Conservation (phyloP, 2,329 filamentous ascomycete species). For the Onygena corvina region DNA sequence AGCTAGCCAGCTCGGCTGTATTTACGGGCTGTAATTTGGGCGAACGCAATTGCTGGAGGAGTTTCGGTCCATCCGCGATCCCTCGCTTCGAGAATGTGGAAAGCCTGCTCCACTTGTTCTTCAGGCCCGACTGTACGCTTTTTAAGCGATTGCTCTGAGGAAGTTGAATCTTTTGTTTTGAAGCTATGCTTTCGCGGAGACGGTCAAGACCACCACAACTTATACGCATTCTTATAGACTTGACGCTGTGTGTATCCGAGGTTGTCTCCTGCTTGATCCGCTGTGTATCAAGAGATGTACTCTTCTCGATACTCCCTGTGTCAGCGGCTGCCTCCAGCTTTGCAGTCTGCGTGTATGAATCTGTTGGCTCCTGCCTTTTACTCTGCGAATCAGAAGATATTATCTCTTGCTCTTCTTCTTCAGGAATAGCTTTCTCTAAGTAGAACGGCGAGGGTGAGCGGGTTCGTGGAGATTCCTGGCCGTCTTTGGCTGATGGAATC, state of each 20-base stretch:
- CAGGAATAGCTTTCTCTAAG: not conserved
- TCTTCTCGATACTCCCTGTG: no score
- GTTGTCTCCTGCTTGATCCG: not conserved
- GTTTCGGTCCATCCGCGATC: not conserved
- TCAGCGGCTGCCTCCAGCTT: no score
- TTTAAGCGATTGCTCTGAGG: not conserved
- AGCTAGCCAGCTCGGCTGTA: not conserved
- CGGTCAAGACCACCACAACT: not conserved
- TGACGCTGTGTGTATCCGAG: not conserved
- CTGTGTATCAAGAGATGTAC: no score
- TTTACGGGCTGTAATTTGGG: not conserved
- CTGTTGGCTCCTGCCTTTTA: no score
- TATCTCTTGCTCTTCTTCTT: no score
- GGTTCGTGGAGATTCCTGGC: not conserved
- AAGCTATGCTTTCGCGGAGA: slow-evolving; percentile 1
- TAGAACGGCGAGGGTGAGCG: not conserved
- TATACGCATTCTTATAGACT: not conserved
- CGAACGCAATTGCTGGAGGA: not conserved
- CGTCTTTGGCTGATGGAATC: slow-evolving; percentile 13
- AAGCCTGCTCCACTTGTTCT: not conserved
- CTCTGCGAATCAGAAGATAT: no score
- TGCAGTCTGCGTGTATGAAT: no score
- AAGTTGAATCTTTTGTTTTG: not conserved
- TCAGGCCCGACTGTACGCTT: not conserved
- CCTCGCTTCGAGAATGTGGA: slow-evolving; percentile 1